Base-by-base conservation (phyloP, 1,284 basidiomycete genomes). In the Cryptococcus sp. region DNA sequence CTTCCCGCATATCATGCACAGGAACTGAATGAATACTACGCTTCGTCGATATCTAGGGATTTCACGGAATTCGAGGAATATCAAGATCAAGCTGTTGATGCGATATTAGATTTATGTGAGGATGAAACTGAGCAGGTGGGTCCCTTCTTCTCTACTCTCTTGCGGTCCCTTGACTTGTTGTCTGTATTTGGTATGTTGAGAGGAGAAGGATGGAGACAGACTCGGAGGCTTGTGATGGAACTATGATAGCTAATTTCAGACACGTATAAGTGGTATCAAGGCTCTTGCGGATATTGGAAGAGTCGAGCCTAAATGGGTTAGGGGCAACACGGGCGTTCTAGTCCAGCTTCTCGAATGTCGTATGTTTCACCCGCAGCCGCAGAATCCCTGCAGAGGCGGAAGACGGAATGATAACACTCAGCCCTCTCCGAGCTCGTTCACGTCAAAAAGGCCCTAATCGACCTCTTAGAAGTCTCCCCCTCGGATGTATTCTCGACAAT, bases 51-150 rank as follows among this genome's bases (percentile, higher is more conserved):
- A 3, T 4, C 48, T 25, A 61, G 56, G 36, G 55, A 59, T 24
- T 69, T 69, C 49, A 52, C 51, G 7, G 61, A 66, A 36, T 69
- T 65, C 44, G 63, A 65, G 41, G 61, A 66, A 51, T 45, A 65
- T 10, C 66, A 69, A 52, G 66, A 69, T 53, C 18, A 24, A 16
- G 57, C 62, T 13, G 60, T 69, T 25, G 64, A 69, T 59, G 64
- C 62, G 4, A 45, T 69, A 4, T 49, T 69, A 31, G 66, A 69
- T 54, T 49, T 69, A 16, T 69, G 66, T 51, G 66, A 69, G 53
- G 66, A 69, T 43, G 63, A 67, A 18, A 61, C 63, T 46, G 64
- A 64, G 34, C 57, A 60, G 53, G 63, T 67, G 36, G 23, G 16
- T 34, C 32, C 55, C 37, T 21, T 18, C 24, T 11, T 34, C n/a